phyloP scores from a whole-genome alignment of 208 protist species.

The Naegleria gruberi region DNA sequence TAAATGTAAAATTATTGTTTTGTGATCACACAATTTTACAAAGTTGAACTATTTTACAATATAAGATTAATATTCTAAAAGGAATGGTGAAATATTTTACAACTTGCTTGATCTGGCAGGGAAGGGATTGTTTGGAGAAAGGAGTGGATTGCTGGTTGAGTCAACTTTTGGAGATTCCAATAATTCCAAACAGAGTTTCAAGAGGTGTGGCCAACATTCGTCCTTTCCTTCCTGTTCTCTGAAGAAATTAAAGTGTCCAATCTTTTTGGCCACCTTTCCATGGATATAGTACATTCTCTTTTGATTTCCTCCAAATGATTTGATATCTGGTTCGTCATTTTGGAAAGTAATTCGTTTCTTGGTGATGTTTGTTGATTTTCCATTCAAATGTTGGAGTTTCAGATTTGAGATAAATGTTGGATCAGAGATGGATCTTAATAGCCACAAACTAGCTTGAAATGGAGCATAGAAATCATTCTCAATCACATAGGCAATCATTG shows the following conservation, averaged over 20 bases:
- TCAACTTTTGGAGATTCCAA: no score
- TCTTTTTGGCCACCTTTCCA: neutral
- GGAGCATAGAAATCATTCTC: neutral
- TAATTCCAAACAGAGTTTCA: no score
- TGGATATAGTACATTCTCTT: neutral
- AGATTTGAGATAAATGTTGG: neutral
- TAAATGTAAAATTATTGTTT: no score
- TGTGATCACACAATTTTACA: no score
- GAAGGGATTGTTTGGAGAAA: no score
- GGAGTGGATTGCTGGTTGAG: no score
- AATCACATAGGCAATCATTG: neutral
- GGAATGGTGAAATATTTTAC: no score
- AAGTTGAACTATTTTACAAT: no score
- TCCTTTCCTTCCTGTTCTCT: neutral
- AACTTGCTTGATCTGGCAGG: no score
- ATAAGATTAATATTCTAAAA: no score
- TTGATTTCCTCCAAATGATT: no score
- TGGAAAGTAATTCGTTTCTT: neutral
- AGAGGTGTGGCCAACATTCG: neutral
- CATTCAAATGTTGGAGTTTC: neutral
- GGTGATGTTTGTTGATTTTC: neutral
- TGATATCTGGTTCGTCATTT: neutral
- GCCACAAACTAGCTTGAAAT: neutral
- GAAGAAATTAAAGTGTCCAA: neutral
- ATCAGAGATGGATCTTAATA: neutral